phyloP scores from a whole-genome alignment of 2,329 filamentous ascomycete species.

The Hypomyces perniciosus region DNA sequence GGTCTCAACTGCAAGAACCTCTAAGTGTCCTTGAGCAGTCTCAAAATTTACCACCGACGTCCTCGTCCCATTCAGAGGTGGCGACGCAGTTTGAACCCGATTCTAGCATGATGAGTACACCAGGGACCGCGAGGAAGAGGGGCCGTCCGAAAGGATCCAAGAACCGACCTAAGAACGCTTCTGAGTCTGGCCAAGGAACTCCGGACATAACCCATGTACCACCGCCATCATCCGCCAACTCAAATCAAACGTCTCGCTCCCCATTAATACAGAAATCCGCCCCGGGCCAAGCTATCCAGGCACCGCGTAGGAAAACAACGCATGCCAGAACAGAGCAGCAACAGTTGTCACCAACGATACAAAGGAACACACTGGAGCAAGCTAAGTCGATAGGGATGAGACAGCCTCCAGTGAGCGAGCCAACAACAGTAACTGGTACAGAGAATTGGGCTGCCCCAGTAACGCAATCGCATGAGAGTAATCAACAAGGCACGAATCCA shows the following conservation, averaged over 20 bases:
- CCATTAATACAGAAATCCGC: constrained; percentile 15
- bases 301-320: constrained; percentile 4
- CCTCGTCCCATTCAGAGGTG: not conserved
- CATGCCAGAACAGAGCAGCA: constrained; percentile 4
- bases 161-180: constrained; percentile 31
- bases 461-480: constrained; percentile 4
- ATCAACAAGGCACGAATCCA: not conserved
- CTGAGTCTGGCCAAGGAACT: constrained; percentile 7
- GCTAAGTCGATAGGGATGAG: not conserved
- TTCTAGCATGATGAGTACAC: constrained; percentile 16
- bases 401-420: not conserved
- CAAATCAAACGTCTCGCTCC: constrained; percentile 9
- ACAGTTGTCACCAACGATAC: constrained; percentile 1
- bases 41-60: not conserved
- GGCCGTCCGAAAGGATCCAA: constrained; percentile 43
- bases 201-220: not conserved
- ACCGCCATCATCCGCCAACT: not conserved
- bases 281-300: constrained; percentile 2
- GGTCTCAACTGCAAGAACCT: not conserved
- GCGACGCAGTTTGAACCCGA: constrained; percentile 9
- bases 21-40: not conserved
- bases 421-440: not conserved
- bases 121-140: constrained; percentile 24
- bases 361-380: not conserved
- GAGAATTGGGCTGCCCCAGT: constrained; percentile 3